Evolutionary conservation across 129 eudicot genomes (phyloP), one percentile per base, ranked within the genome.

Genomic region (Lonicera japonica): DNA sequence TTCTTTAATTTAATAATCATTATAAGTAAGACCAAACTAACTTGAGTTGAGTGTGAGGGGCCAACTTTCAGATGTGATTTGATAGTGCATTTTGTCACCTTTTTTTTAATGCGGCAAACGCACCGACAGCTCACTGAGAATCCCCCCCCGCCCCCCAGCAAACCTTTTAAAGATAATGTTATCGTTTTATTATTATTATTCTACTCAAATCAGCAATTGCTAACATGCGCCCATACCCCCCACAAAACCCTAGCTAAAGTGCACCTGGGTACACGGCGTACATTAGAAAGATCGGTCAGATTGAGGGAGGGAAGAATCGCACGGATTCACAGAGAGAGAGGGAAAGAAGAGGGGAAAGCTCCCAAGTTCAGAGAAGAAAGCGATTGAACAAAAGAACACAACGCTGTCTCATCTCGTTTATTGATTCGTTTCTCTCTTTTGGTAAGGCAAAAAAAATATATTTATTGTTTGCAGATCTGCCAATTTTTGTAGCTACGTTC

Each of bases 81-180:
- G 51, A 45, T 45, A 45, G 16, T 45, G 3, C 16, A 45, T 45
- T 45, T 53, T 61, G 71, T 69, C 75, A 45, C 80, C 56, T 60
- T 72, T 60, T 72, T 60, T 69, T 21, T 46, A 48, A 23, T 19
- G 65, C 61, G 56, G 60, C 70, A 66, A 64, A 58, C 61, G 56
- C 56, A 69, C 64, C 82, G 82, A 80, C 86, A 80, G 19, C 57
- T 47, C 70, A 41, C 71, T 60, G 66, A 9, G 36, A 29, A 29
- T 29, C 36, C 36, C n/a, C n/a, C n/a, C n/a, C n/a, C n/a, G n/a
- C n/a, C n/a, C n/a, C n/a, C 36, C 36, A 6, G 36, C 36, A 29
- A 29, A 29, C 40, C 9, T 53, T 55, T 58, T 21, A 56, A n/a
- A 71, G 45, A 29, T 38, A 65, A 38, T 51, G 21, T 13, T 34